Evolutionary conservation across 306 rosid species (phyloP).

Genomic region (Vigna angularis): DNA sequence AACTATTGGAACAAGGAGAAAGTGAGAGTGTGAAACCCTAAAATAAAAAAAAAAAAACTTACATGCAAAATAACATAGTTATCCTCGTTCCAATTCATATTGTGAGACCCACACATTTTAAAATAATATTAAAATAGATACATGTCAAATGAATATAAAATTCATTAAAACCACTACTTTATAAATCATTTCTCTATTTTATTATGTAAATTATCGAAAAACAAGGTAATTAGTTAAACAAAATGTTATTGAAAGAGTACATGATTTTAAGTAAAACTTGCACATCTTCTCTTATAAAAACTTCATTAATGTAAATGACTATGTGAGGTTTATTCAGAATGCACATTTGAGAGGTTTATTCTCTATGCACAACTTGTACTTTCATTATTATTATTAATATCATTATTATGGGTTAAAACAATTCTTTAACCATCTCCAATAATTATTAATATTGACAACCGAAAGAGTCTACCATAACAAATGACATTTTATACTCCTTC

Average conservation of each 20-base stretch:
- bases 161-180: no score
- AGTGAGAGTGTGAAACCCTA: no score
- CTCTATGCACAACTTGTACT: background rate
- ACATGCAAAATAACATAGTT: no score
- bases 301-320: background rate
- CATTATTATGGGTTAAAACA: background rate
- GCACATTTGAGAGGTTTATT: background rate
- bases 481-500: constrained; percentile 18
- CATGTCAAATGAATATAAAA: no score
- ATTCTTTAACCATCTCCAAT: constrained; percentile 4
- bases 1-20: no score
- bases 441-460: background rate
- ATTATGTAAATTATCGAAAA: background rate
- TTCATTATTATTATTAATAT: background rate
- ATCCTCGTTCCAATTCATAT: no score
- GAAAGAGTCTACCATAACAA: background rate
- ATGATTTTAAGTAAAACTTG: background rate
- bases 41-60: no score
- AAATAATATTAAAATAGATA: no score
- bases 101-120: no score
- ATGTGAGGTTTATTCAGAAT: no score
- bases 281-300: background rate
- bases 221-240: background rate
- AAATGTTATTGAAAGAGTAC: background rate
- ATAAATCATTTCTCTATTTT: no score